A percentile compares a stretch with the other conserved stretches of the same genome.
These are phyloP conservation scores for Grosmannia huntii DNA, from an alignment of 2,329 filamentous ascomycete genomes.

Conservation along the genomic window DNA sequence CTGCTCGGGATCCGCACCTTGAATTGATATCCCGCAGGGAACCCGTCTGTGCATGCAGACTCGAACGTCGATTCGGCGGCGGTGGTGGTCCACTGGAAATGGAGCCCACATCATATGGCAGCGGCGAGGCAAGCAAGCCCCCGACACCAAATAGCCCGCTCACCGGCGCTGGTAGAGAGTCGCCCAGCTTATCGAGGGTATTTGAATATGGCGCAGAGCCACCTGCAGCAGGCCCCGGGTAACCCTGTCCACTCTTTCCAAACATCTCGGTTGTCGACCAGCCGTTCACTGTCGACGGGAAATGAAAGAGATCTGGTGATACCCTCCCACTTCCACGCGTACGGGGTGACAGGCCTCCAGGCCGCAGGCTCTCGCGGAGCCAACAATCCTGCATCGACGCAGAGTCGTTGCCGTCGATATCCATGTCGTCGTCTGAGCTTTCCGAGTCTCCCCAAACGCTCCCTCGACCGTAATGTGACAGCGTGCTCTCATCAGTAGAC, in stretches of 20 bases:
- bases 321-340: constrained; percentile 12
- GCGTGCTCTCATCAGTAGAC: constrained; percentile 33
- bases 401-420: constrained; percentile 31
- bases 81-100: constrained; percentile 25
- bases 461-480: constrained; percentile 20
- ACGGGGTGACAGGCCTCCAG: constrained; percentile 16
- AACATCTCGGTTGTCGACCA: constrained; percentile 39
- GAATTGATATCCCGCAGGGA: constrained; percentile 6
- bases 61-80: constrained; percentile 39
- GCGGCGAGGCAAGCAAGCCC: constrained; percentile 16
- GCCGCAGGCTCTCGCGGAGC: constrained; percentile 40
- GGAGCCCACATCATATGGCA: constrained; percentile 9
- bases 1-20: constrained; percentile 7
- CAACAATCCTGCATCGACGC: constrained; percentile 43
- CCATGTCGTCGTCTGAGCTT: constrained; percentile 20
- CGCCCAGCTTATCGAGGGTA: constrained; percentile 31
- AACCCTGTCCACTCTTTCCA: constrained; percentile 23
- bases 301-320: constrained; percentile 43
- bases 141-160: constrained; percentile 23
- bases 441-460: constrained; percentile 32
- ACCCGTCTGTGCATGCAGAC: constrained; percentile 34
- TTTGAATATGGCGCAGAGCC: constrained; percentile 19
- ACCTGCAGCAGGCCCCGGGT: constrained; percentile 14
- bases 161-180: constrained; percentile 30
- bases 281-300: constrained; percentile 25